Conservation (phyloP, 2,329 filamentous ascomycete genomes). For the Aspergillus intermedius region DNA sequence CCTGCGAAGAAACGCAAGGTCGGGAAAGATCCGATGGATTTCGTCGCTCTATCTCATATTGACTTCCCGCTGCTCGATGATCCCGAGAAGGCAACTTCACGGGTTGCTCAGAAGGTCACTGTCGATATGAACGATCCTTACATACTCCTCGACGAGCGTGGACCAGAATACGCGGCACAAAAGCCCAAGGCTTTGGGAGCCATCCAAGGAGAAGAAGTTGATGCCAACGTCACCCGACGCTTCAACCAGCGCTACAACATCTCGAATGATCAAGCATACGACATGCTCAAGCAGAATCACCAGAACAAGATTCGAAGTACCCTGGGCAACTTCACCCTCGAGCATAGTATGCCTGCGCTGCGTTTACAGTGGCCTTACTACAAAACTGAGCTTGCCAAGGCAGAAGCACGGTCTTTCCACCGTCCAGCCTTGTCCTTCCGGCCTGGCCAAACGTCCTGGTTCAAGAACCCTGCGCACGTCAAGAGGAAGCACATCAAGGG, state of each 20-base stretch:
- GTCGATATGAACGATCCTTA: constrained; percentile 85
- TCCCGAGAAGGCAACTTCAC: constrained; percentile 65
- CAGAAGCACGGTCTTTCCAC: constrained; percentile 76
- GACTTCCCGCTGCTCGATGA: constrained; percentile 70
- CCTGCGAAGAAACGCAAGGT: constrained; percentile 63
- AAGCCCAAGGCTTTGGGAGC: constrained; percentile 32
- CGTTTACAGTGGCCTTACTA: constrained; percentile 96
- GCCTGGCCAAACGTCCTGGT: constrained; percentile 61
- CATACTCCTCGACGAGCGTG: constrained; percentile 72
- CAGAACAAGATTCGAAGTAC: constrained; percentile 93
- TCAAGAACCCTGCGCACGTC: constrained; percentile 63
- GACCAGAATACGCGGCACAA: constrained; percentile 58
- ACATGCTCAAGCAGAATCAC: constrained; percentile 91
- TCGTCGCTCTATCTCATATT: constrained; percentile 50
- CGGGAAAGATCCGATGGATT: constrained; percentile 38
- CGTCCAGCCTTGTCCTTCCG: constrained; percentile 70
- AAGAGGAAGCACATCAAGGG: constrained; percentile 81
- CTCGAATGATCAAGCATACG: constrained; percentile 93
- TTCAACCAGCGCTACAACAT: constrained; percentile 84
- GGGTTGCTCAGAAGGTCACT: constrained; percentile 68
- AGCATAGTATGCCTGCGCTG: constrained; percentile 86
- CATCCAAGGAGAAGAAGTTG: constrained; percentile 50
- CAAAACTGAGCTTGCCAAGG: constrained; percentile 68
- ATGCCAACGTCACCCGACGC: constrained; percentile 65
- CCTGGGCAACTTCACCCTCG: constrained; percentile 82